Evolutionary conservation across 306 rosid genomes (phyloP), one percentile per base, ranked within the genome.

Genomic region (Quercus mongolica): DNA sequence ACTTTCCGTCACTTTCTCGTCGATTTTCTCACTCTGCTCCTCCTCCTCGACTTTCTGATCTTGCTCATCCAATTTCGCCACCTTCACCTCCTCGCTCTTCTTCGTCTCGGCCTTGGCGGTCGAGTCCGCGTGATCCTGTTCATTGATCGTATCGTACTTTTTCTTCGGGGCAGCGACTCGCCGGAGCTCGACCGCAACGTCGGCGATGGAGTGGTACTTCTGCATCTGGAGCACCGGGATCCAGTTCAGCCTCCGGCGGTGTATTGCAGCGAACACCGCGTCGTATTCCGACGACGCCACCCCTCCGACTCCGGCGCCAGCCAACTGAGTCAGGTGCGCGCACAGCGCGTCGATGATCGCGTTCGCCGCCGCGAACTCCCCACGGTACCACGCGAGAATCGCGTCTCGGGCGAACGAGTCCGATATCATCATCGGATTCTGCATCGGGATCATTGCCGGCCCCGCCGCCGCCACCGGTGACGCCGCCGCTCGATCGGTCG

Each of bases 171-270:
- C 89, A 0, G 83, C 56, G 33, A 91, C 74, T 4, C 73, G 82
- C 5, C 84, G 85, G 8, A 96, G 97, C 92, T 93, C 97, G 20
- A 89, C 69, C 20, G 88, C 82, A 25, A 96, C 97, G 51, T 93
- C 99, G 0, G 92, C 97, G 57, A 96, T 91, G 77, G 98, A 82
- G 82, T 96, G 98, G 46, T 96, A 92, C 86, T 91, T 96, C 86
- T 96, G 99, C 98, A 96, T 93, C 90, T 96, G 99, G 58, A 96
- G 88, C 30, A 96, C 89, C 5, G 97, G 97, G 82, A 96, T 93
- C 99, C 99, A 96, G 74, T 96, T 94, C 81, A 90, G 72, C 78
- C 99, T 83, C 62, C 99, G 89, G 18, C 92, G 86, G 77, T 96
- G 99, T 46, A 96, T 88, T 56, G 98, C 97, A 0, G 89, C 78